A percentile compares a stretch with the other conserved stretches of the same genome.
Conservation (phyloP, 768 basidiomycete genomes). For the Multifurca ochricompacta region DNA sequence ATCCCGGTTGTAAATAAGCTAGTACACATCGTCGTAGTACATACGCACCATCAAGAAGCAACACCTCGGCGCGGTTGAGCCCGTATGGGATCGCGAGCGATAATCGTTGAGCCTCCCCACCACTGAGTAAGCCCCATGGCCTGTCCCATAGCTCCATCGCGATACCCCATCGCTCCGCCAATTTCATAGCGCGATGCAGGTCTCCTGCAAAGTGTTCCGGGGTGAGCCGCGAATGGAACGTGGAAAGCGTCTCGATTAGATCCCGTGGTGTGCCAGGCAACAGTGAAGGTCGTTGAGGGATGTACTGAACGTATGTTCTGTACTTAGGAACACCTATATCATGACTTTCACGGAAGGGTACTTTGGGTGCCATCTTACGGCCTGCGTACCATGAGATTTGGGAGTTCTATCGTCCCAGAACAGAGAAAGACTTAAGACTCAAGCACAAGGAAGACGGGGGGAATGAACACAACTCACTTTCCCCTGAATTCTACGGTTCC, state of each 20-base stretch:
- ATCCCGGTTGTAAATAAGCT: neutral
- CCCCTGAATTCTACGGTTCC: conserved; percentile 61
- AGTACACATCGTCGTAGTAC: neutral
- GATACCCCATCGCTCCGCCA: conserved; percentile 61
- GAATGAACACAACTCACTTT: conserved; percentile 40
- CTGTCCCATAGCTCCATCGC: conserved; percentile 66
- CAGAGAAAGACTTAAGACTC: neutral
- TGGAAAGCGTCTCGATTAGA: conserved; percentile 51
- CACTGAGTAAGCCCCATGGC: conserved; percentile 72
- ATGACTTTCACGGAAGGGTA: neutral
- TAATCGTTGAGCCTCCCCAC: conserved; percentile 83
- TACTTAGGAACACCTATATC: conserved; percentile 62
- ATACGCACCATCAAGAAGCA: conserved; percentile 65
- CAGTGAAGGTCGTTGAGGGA: conserved; percentile 84
- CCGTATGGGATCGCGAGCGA: conserved; percentile 69
- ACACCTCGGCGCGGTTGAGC: conserved; percentile 64
- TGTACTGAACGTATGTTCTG: conserved; percentile 74
- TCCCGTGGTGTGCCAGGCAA: conserved; percentile 73
- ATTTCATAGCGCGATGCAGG: conserved; percentile 32
- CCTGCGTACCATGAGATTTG: conserved; percentile 37
- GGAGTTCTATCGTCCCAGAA: conserved; percentile 40
- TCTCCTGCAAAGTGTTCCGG: conserved; percentile 25
- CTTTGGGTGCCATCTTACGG: neutral
- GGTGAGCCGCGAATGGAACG: conserved; percentile 38
- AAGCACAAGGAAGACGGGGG: neutral